Evolutionary conservation across 257 asterid genomes (phyloP).

Genomic region (Solanum clarkiae): DNA sequence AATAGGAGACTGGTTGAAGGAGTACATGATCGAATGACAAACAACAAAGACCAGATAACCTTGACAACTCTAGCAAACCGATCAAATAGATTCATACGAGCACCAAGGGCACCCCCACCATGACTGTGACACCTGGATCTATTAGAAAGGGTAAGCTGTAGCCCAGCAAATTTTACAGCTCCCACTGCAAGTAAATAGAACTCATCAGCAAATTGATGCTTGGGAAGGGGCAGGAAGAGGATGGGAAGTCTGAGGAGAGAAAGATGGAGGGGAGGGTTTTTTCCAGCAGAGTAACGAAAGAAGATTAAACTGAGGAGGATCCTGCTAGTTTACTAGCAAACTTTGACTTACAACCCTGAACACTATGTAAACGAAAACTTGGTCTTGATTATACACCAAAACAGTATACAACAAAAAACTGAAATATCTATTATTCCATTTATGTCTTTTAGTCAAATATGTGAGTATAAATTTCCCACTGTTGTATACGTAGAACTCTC

Average conservation of each 20-base stretch:
- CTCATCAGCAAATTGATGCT: background rate
- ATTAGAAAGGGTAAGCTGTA: slow-evolving; percentile 33
- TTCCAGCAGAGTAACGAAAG: background rate
- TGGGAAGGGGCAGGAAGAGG: background rate
- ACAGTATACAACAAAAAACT: background rate
- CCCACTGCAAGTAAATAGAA: slow-evolving; percentile 41
- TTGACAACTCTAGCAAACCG: slow-evolving; percentile 93
- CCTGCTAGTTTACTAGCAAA: background rate
- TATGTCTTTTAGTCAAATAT: background rate
- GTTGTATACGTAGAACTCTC: background rate
- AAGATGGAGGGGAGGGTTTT: background rate
- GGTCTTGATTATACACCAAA: background rate
- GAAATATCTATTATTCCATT: background rate
- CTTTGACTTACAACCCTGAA: background rate
- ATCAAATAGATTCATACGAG: slow-evolving; percentile 82
- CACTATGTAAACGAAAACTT: background rate
- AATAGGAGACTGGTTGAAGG: slow-evolving; percentile 3
- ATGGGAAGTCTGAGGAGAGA: background rate
- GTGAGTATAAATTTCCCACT: background rate
- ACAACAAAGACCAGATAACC: slow-evolving; percentile 29
- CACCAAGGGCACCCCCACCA: slow-evolving; percentile 65
- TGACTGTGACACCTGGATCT: slow-evolving; percentile 33
- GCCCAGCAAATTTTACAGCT: slow-evolving; percentile 30
- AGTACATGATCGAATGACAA: background rate
- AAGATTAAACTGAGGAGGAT: background rate